These are phyloP conservation scores for Cystofilobasidium capitatum DNA, from an alignment of 768 basidiomycete species.

Conservation along the genomic window DNA sequence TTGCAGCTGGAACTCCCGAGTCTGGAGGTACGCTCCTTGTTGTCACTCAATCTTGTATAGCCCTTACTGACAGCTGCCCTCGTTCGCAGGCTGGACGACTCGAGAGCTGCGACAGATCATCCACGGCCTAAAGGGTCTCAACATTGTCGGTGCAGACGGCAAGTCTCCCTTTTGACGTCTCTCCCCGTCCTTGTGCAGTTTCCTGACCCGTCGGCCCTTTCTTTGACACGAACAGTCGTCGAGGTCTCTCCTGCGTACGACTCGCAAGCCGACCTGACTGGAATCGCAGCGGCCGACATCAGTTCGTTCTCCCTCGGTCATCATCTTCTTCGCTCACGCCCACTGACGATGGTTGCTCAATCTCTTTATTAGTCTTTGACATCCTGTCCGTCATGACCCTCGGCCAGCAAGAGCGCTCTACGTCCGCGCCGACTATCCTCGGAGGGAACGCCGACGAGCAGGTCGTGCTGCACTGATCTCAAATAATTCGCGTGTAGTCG, in stretches of 20 bases:
- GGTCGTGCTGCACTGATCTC: no score
- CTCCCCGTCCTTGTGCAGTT: not conserved
- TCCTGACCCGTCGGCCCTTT: not conserved
- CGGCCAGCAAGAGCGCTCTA: not conserved
- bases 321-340: constrained; percentile 31
- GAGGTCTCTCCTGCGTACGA: constrained; percentile 31
- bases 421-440: not conserved
- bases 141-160: constrained; percentile 34
- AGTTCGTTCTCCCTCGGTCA: constrained; percentile 27
- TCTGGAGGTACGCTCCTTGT: constrained; percentile 25
- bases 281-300: constrained; percentile 15
- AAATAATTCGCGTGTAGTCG: no score
- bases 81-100: constrained; percentile 35
- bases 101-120: constrained; percentile 35
- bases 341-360: not conserved
- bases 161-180: not conserved
- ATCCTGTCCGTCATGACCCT: constrained; percentile 33
- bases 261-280: constrained; percentile 31
- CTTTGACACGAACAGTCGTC: not conserved
- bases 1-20: not conserved
- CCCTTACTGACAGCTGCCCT: no score
- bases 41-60: constrained; percentile 34
- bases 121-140: constrained; percentile 34
- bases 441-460: no score
- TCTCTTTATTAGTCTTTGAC: constrained; percentile 28